Evolutionary conservation across 805 yeast species (phyloP), one percentile per base, ranked within the genome.

Genomic region (Kluyveromyces nonfermentans): DNA sequence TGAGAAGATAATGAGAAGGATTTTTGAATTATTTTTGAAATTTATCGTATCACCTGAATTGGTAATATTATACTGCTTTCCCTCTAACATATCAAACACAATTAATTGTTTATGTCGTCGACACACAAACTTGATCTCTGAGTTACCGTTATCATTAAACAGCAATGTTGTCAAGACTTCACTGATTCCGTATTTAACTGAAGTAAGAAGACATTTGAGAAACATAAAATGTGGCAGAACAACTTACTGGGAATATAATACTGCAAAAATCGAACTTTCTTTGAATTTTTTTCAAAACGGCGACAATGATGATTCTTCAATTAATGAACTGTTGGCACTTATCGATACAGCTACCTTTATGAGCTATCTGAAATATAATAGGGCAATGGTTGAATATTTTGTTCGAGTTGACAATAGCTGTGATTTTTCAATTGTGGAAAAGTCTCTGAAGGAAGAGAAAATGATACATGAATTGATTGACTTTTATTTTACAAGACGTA

Each of bases 261-360:
- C 47, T 20, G 42, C 60, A 17, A 28, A 37, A 10, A 54, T 60
- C 19, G 41, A 45, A 1, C 56, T 58, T 35, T 53, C 51, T 20
- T 32, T 55, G 2, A 57, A 57, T 25, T 62, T 60, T 37, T 59
- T 61, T 42, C 45, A 62, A 14, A 44, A 63, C 37, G 56, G 59
- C 43, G 51, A 59, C 16, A 57, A 57, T 46, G 60, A 63, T 4
- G 63, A 68, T 22, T 50, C 62, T 12, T 50, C 52, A 4, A 54
- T 59, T 1, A 73, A 75, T 0, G 59, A 69, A 9, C 63, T 77
- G 37, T 57, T 70, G 4, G 55, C 54, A 5, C 46, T 73, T 1
- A 74, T 93, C 2, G 98, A 90, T 56, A 83, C 95, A 0, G 72
- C 86, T 1, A 68, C 93, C 16, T 86, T 90, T 54, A 69, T 77